phyloP scores from a whole-genome alignment of 116 monocot species.

The Trichopus zeylanicus region DNA sequence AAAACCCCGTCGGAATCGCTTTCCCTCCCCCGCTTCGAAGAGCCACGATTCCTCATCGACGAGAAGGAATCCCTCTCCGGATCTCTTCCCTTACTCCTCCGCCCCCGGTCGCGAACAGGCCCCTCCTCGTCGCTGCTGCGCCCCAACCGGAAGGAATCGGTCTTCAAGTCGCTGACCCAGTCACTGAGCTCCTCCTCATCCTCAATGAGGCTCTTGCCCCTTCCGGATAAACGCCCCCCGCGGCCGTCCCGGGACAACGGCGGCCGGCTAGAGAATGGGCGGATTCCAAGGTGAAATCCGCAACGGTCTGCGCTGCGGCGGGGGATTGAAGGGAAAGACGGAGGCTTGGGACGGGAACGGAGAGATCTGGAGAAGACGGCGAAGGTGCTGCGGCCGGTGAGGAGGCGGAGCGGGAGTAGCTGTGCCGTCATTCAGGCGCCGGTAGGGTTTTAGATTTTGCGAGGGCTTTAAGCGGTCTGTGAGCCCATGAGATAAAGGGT shows the following conservation, averaged over 20 bases:
- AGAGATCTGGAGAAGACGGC: neutral
- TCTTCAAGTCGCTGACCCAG: conserved; percentile 64
- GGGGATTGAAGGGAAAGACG: neutral
- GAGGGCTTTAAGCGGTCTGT: too few species aligned
- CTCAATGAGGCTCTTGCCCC: conserved; percentile 60
- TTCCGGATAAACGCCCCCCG: conserved; percentile 7
- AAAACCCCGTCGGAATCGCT: conserved; percentile 5
- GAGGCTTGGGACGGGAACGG: neutral
- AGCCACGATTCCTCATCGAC: neutral
- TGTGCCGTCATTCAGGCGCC: conserved; percentile 17
- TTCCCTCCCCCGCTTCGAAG: conserved; percentile 14
- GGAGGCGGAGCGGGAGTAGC: conserved; percentile 25
- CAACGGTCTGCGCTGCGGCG: neutral
- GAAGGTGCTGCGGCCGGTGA: neutral
- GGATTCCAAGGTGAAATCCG: neutral
- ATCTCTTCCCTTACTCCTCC: conserved; percentile 4
- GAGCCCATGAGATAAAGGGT: too few species aligned
- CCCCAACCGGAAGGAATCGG: conserved; percentile 28
- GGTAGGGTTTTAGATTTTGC: too few species aligned
- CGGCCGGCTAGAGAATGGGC: conserved; percentile 26
- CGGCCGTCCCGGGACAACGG: conserved; percentile 18
- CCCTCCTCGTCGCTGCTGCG: conserved; percentile 24
- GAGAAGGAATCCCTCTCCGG: conserved; percentile 11
- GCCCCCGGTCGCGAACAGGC: neutral
- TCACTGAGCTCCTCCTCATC: conserved; percentile 91